Evolutionary conservation across 2,329 filamentous ascomycete species (phyloP), one percentile per base, ranked within the genome.

Genomic region (Apiospora rasikravindrae): DNA sequence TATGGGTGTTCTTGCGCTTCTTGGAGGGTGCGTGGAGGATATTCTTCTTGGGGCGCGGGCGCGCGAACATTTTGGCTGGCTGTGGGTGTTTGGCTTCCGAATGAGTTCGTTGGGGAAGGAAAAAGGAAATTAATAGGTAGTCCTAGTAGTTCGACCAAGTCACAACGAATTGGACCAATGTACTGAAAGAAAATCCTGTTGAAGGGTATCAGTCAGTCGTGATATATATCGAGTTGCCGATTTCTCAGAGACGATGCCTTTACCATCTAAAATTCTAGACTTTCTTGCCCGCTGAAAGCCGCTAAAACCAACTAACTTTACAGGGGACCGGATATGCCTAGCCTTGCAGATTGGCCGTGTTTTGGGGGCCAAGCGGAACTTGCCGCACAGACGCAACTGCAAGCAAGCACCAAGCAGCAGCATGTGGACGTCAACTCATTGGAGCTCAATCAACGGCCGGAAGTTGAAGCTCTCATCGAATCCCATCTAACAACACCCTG

Each of bases 21-120:
- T 93, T 94, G n/a, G 84, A 85, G 16, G 87, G 86, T 0, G 89
- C 88, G 22, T 88, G 87, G 70, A 93, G 87, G 16, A 83, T 73
- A 67, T 82, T 83, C 80, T 90, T 90, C 78, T 90, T 91, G 5
- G 85, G 83, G 74, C 90, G 85, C 10, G 90, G 90, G 76, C 86
- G 86, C 51, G 87, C 87, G 77, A 92, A 91, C 78, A 86, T 85
- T 51, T 71, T 73, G 51, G 26, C 47, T 22, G 42, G 26, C 37
- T 22, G 14, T 22, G 40, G 16, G 45, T 61, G 47, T 71, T 69
- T 19, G 70, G 19, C 42, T 61, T 61, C 53, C 7, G 1, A 4
- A 4, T 2, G 16, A 22, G 53, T 8, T 61, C 16, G 16, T 22
- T 22, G 1, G 16, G 16, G 4, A 61, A 37, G 13, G 11, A 1